Conservation (phyloP, 225 moss, liverwort and hornwort genomes). For the Asterella californica region DNA sequence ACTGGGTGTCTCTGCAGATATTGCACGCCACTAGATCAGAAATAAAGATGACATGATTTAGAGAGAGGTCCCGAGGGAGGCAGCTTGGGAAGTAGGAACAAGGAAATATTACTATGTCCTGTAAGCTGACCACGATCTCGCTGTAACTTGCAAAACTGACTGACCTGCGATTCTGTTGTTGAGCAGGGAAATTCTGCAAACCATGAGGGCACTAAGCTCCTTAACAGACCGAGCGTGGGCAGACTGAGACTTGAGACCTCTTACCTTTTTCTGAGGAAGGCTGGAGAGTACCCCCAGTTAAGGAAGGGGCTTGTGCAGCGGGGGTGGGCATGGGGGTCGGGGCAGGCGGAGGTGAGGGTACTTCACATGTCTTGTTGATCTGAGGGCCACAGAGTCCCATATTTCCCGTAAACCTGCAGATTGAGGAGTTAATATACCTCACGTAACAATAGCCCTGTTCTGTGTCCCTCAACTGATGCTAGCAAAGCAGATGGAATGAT, state of each 20-base stretch:
- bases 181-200: too few relatives aligned
- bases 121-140: not conserved
- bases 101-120: not conserved
- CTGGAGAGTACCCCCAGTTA: slow-evolving; percentile 24
- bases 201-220: too few relatives aligned
- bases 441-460: not conserved
- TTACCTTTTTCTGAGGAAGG: not conserved
- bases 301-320: slow-evolving; percentile 40
- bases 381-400: slow-evolving; percentile 78
- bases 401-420: slow-evolving; percentile 69
- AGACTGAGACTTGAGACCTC: not conserved
- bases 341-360: slow-evolving; percentile 27
- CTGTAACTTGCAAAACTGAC: not conserved
- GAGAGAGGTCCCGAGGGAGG: not conserved
- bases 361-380: slow-evolving; percentile 49
- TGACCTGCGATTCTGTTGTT: not conserved
- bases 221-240: slow-evolving; percentile 2
- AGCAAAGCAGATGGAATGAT: not conserved
- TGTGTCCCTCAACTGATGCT: not conserved
- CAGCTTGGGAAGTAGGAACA: not conserved
- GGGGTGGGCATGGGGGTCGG: slow-evolving; percentile 41
- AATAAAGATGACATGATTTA: not conserved
- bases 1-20: not conserved
- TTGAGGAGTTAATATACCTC: not conserved
- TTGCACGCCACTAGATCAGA: not conserved